phyloP scores from a whole-genome alignment of 2,329 filamentous ascomycete genomes.

The Magnaporthales sp. region DNA sequence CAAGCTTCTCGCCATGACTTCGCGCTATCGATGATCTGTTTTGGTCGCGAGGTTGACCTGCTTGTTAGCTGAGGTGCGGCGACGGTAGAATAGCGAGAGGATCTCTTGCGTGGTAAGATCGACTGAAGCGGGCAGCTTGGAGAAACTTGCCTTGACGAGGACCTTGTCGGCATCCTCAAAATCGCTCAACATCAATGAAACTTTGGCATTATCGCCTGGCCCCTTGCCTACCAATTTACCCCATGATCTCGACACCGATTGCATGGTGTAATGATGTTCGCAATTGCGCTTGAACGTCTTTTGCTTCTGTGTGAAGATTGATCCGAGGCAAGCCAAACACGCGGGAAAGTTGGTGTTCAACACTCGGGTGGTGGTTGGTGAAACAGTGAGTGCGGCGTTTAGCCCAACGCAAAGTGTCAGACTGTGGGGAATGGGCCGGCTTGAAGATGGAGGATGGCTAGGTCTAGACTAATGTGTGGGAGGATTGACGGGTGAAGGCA shows the following conservation, averaged over 20 bases:
- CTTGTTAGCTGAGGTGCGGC: conserved; percentile 9
- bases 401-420: not conserved
- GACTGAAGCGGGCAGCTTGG: not conserved
- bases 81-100: conserved; percentile 1
- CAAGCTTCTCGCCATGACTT: conserved; percentile 73
- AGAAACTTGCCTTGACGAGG: conserved; percentile 54
- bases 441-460: not conserved
- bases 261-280: conserved; percentile 38
- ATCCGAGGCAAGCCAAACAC: not conserved
- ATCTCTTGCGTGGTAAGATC: not conserved
- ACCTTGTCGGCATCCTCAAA: conserved; percentile 74
- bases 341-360: not conserved
- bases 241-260: conserved; percentile 66
- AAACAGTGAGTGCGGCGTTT: not conserved
- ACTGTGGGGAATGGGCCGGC: not conserved
- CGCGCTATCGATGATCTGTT: conserved; percentile 65
- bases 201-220: conserved; percentile 67
- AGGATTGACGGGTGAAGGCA: not conserved
- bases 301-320: not conserved
- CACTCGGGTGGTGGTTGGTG: no score
- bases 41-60: not conserved
- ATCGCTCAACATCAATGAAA: conserved; percentile 66
- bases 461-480: not conserved
- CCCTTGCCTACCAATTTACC: conserved; percentile 60
- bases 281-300: not conserved